Conservation (phyloP, 257 asterid species). For the Solanum pinnatisectum region DNA sequence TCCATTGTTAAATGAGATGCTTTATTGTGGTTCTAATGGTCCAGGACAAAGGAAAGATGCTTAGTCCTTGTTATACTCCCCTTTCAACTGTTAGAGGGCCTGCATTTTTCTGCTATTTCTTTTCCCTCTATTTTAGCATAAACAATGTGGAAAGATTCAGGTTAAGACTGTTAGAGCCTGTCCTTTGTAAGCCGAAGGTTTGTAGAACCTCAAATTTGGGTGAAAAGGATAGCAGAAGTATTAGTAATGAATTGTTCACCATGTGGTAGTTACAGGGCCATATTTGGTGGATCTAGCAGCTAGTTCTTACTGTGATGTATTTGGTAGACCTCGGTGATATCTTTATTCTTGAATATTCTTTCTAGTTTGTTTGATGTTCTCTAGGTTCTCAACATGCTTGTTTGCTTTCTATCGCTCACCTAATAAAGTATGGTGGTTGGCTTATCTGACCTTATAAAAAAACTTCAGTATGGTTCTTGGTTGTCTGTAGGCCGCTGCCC, state of each 20-base stretch:
- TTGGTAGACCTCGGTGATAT: neutral
- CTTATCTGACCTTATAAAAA: neutral
- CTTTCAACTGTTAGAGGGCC: neutral
- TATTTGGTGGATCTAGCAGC: neutral
- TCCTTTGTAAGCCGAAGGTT: neutral
- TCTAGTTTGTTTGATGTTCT: neutral
- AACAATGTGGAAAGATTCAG: neutral
- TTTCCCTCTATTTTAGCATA: neutral
- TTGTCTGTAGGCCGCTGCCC: conserved; percentile 77
- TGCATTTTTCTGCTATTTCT: neutral
- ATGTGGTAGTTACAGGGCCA: neutral
- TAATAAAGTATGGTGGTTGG: neutral
- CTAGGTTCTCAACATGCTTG: neutral
- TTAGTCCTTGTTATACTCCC: neutral
- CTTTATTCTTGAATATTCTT: neutral
- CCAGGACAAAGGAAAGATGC: neutral
- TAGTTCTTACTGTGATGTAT: neutral
- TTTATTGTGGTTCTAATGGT: neutral
- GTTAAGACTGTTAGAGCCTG: neutral
- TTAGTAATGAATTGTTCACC: neutral
- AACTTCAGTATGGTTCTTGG: neutral
- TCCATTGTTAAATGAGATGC: neutral
- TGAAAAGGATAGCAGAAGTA: neutral
- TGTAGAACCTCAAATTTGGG: neutral
- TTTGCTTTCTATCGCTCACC: neutral